A percentile compares a stretch with the other conserved stretches of the same genome.
phyloP scores from a whole-genome alignment of 768 basidiomycete species.

The Solioccasus polychromus region DNA sequence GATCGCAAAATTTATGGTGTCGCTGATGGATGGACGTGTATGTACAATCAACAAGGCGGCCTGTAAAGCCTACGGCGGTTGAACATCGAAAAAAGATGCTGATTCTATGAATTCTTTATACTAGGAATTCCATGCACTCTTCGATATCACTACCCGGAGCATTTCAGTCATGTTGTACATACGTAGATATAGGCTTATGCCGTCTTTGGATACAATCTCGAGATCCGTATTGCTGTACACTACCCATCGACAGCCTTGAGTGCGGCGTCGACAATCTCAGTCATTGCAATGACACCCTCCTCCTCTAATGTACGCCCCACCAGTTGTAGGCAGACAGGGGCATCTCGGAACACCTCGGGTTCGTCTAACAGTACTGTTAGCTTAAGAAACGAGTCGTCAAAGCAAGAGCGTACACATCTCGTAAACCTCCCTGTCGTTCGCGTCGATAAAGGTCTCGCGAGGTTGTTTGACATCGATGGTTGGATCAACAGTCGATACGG shows the following conservation, averaged over 20 bases:
- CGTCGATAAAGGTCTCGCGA: conserved; percentile 44
- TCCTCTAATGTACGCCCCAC: conserved; percentile 71
- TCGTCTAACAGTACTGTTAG: conserved; percentile 42
- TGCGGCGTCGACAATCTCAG: conserved; percentile 60
- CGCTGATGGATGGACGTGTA: no score
- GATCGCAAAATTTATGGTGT: no score
- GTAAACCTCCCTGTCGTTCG: conserved; percentile 47
- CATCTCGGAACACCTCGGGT: conserved; percentile 51
- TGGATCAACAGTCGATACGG: conserved; percentile 60
- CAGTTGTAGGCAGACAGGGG: conserved; percentile 66
- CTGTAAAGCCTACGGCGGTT: no score
- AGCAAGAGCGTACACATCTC: conserved; percentile 46
- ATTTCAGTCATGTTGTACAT: no score
- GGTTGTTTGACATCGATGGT: conserved; percentile 46
- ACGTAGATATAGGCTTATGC: no score
- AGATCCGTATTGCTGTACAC: no score
- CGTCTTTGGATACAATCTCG: no score
- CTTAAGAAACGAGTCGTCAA: not conserved
- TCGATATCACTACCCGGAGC: no score
- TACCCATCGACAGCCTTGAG: conserved; percentile 32
- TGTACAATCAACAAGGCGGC: no score
- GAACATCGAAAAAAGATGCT: no score
- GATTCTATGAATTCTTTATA: no score
- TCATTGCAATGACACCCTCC: conserved; percentile 69
- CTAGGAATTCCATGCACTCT: no score